Base-by-base conservation (phyloP, 2,329 filamentous ascomycete genomes). In the Botrytis squamosa region DNA sequence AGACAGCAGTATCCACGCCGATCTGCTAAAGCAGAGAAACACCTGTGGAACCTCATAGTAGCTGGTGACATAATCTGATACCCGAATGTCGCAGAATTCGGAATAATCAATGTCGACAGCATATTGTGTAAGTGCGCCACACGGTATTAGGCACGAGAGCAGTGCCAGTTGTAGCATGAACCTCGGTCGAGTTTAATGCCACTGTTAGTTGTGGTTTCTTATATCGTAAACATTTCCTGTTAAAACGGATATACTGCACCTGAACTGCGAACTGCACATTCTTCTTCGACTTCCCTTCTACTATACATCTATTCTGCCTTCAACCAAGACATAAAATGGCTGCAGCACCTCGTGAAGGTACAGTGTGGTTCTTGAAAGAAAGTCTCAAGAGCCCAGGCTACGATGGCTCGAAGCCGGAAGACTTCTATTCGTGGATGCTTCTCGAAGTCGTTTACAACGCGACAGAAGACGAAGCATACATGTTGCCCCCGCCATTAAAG, bases 341-440 rank as follows among this genome's bases (percentile, higher is more conserved):
- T 7, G 49, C 66, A 69, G 49, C 66, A 42, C 49, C 66, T 29
- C 49, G 66, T 22, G 66, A 59, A 69, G 46, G 66, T 8, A 25
- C 7, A n/a, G 49, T 25, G 42, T 69, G 66, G 49, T 69, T 69
- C 36, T 69, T 57, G 16, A 69, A 69, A 69, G 38, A 36, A 40
- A 69, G 66, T 57, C 66, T 69, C 12, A 69, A 69, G 18, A 57
- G 49, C 25, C 66, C 66, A 69, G 49, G 46, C 25, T 57, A 57
- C 9, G 36, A 69, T 59, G 66, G 66, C 36, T 33, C 25, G 14
- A 69, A 69, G 36, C 4, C 22, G 16, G 22, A 69, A 69, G 66
- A 69, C 49, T 42, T 69, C 14, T 57, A 69, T 42, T 38, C 46
- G 25, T 57, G 66, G 49, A 69, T 69, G 66, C 49, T 57, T 57